These are phyloP conservation scores for Suillus luteus DNA, from an alignment of 768 basidiomycete species.

Conservation along the genomic window DNA sequence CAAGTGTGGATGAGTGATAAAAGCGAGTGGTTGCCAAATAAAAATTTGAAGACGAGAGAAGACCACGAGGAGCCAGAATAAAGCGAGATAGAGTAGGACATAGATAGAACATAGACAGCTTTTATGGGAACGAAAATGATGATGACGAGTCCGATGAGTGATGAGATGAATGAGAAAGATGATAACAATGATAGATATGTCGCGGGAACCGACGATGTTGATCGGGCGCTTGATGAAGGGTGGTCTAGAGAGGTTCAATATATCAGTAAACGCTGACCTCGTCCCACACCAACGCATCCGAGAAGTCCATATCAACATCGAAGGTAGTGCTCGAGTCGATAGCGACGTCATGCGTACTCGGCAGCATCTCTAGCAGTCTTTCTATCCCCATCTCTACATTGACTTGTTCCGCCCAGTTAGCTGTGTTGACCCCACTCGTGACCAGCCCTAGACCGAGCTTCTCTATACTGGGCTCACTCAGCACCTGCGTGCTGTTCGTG, in stretches of 20 bases:
- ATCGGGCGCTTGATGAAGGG: conserved; percentile 7
- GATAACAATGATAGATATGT: conserved; percentile 16
- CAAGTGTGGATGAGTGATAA: background rate
- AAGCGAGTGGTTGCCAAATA: conserved; percentile 18
- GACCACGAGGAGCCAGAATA: conserved; percentile 21
- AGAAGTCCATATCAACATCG: conserved; percentile 31
- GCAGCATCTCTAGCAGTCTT: conserved; percentile 57
- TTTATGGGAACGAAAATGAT: conserved; percentile 20
- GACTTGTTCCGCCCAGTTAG: conserved; percentile 31
- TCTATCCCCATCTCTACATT: conserved; percentile 58
- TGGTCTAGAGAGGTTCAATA: background rate
- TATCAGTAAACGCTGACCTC: conserved; percentile 31
- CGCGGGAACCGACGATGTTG: conserved; percentile 11
- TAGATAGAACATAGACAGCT: conserved; percentile 25
- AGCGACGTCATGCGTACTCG: conserved; percentile 35
- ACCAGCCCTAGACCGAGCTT: conserved; percentile 24
- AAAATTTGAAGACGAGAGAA: conserved; percentile 14
- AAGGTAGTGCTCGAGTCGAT: conserved; percentile 25
- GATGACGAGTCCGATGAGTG: conserved; percentile 20
- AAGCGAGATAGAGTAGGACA: conserved; percentile 30
- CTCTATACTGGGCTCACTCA: conserved; percentile 18
- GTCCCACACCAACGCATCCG: conserved; percentile 30
- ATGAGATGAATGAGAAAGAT: conserved; percentile 19
- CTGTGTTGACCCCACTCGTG: conserved; percentile 20
- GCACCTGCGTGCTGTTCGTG: conserved; percentile 25